Base-by-base conservation (phyloP, 768 basidiomycete species). In the Trametes elegans region DNA sequence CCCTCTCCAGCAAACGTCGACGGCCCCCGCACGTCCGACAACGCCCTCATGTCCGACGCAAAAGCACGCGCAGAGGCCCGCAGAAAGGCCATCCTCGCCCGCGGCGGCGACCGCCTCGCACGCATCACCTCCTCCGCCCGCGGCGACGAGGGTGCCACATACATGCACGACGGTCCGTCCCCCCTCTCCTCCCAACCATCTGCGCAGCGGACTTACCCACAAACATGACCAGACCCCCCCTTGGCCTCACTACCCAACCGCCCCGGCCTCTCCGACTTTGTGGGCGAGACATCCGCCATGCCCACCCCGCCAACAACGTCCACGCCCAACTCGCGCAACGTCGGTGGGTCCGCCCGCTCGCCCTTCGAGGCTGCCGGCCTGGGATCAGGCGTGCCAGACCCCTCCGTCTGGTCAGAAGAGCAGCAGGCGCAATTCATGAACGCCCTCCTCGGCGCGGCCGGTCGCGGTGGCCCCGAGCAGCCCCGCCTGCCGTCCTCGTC, bases 91-190 rank as follows among this genome's bases (percentile, higher is more conserved):
- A 91, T 93, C 54, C 79, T 91, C 19, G 76, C 76, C 59, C 77
- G 88, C 49, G 84, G 87, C 13, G 75, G 74, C 26, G 88, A 90
- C 74, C 81, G 90, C 49, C 82, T 93, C 38, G 84, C 87, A 27
- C 90, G 84, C 64, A 79, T 93, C 39, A 90, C 90, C 4, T 86
- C 85, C 3, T 85, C 85, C 3, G 80, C 87, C 31, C 80, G 90
- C 19, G 82, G 83, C 35, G 87, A 88, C 45, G 87, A 90, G 53
- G 81, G 77, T 8, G 73, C 82, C 4, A 74, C 75, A 10, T 84
- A 79, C 63, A 67, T 78, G 48, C 78, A 77, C 61, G 73, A 80
- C 50, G 79, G 84, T 83, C 59, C 49, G 69, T 68, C 24, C 26
- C 24, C 8, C 14, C 16, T 24, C 35, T 43, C 34, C 35, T 23